A percentile compares a stretch with the other conserved stretches of the same genome.
Evolutionary conservation across 2,329 filamentous ascomycete genomes (phyloP).

Genomic region (Zymoseptoria passerinii): DNA sequence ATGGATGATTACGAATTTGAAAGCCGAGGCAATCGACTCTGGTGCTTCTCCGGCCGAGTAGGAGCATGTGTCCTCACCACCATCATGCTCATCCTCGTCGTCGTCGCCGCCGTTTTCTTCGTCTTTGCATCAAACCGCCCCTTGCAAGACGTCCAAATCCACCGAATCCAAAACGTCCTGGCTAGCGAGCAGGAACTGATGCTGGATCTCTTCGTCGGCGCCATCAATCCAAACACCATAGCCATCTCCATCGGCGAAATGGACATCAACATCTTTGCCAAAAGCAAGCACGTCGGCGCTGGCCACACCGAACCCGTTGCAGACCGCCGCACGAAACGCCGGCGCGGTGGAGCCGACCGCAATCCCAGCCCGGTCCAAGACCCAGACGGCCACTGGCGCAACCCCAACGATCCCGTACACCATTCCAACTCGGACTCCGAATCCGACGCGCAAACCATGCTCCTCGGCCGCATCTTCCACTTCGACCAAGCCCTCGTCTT

Average conservation of each 20-base stretch:
- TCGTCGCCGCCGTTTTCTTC: slow-evolving; percentile 79
- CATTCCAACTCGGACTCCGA: slow-evolving; percentile 44
- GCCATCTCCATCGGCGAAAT: slow-evolving; percentile 77
- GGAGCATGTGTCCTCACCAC: slow-evolving; percentile 83
- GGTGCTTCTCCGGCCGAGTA: slow-evolving; percentile 49
- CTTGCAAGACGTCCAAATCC: slow-evolving; percentile 67
- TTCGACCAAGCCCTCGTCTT: slow-evolving; percentile 86
- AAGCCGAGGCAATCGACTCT: slow-evolving; percentile 12
- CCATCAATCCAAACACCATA: slow-evolving; percentile 88
- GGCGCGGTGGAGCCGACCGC: slow-evolving; percentile 1
- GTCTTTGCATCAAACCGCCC: slow-evolving; percentile 88
- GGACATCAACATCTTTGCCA: slow-evolving; percentile 89
- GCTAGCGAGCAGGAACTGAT: slow-evolving; percentile 93
- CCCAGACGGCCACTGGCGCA: slow-evolving; percentile 20
- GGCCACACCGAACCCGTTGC: slow-evolving; percentile 7
- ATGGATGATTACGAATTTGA: slow-evolving; percentile 34
- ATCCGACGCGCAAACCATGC: slow-evolving; percentile 66
- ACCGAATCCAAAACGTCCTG: slow-evolving; percentile 78
- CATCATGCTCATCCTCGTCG: slow-evolving; percentile 69
- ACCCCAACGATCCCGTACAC: slow-evolving; percentile 29
- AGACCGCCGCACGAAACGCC: slow-evolving; percentile 5
- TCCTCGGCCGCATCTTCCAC: slow-evolving; percentile 77
- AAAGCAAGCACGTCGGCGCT: slow-evolving; percentile 74
- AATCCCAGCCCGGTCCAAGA: slow-evolving; percentile 17
- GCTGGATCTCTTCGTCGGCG: slow-evolving; percentile 80